Evolutionary conservation across 2,329 filamentous ascomycete species (phyloP).

Genomic region (Aureobasidium sp.): DNA sequence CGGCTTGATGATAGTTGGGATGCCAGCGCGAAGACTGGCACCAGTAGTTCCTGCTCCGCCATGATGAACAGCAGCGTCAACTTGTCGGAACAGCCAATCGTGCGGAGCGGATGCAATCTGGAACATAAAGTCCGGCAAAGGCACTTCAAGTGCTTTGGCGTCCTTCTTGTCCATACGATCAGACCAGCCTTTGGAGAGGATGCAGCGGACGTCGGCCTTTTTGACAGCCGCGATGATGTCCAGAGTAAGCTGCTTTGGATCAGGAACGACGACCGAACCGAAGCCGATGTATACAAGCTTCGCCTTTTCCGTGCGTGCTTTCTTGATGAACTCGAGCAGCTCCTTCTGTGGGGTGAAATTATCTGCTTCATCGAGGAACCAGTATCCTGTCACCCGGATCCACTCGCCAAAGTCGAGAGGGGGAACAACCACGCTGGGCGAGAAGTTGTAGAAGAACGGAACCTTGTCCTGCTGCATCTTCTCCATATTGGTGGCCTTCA

Average conservation of each 20-base stretch:
- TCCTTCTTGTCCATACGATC: slow-evolving; percentile 63
- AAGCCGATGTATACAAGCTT: slow-evolving; percentile 97
- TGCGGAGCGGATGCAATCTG: slow-evolving; percentile 80
- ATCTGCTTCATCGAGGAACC: slow-evolving; percentile 77
- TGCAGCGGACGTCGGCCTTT: slow-evolving; percentile 88
- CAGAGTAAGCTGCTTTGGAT: slow-evolving; percentile 79
- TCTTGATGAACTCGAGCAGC: slow-evolving; percentile 72
- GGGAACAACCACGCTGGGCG: slow-evolving; percentile 84
- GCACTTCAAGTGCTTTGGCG: slow-evolving; percentile 55
- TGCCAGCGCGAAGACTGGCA: slow-evolving; percentile 80
- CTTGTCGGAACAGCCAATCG: slow-evolving; percentile 91
- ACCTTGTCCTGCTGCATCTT: slow-evolving; percentile 95
- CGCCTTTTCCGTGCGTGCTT: slow-evolving; percentile 72
- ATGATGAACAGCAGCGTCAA: slow-evolving; percentile 91
- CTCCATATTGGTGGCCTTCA: slow-evolving; percentile 75
- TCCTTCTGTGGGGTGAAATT: slow-evolving; percentile 69
- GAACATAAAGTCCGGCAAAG: slow-evolving; percentile 71
- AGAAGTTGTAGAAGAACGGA: slow-evolving; percentile 98
- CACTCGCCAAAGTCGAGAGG: slow-evolving; percentile 95
- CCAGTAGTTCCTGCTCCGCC: slow-evolving; percentile 93
- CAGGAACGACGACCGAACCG: slow-evolving; percentile 87
- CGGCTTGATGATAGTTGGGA: slow-evolving; percentile 89
- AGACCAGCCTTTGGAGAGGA: slow-evolving; percentile 95
- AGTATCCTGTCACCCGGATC: slow-evolving; percentile 96
- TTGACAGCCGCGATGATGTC: slow-evolving; percentile 89